phyloP scores from a whole-genome alignment of 352 stramenopile genomes.

The Phytophthora sojae region DNA sequence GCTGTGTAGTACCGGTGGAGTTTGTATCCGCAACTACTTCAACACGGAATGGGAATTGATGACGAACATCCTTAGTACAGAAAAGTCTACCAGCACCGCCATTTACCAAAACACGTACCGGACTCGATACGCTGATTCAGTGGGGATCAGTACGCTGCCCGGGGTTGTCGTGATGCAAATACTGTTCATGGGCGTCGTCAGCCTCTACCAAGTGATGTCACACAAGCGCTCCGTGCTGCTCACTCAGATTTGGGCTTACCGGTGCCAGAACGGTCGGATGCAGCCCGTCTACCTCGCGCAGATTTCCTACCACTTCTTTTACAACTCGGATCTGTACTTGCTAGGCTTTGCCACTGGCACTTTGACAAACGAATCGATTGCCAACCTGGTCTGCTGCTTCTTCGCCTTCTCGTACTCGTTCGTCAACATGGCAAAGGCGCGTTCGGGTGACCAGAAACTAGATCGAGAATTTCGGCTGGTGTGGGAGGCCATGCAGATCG shows the following conservation, averaged over 20 bases:
- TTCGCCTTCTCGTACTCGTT: constrained; percentile 29
- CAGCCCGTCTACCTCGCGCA: constrained; percentile 31
- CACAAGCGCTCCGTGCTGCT: constrained; percentile 34
- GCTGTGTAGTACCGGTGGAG: constrained; percentile 22
- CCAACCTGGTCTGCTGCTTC: constrained; percentile 33
- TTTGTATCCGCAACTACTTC: constrained; percentile 37
- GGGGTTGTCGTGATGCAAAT: constrained; percentile 35
- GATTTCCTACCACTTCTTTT: constrained; percentile 31
- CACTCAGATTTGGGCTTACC: constrained; percentile 40
- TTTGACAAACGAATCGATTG: constrained; percentile 24
- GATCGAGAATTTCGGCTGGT: constrained; percentile 26
- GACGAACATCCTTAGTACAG: constrained; percentile 1
- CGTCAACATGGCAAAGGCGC: constrained; percentile 23
- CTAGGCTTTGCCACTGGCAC: constrained; percentile 33
- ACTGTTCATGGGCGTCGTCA: constrained; percentile 27
- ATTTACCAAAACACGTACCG: constrained; percentile 33
- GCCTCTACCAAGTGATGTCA: constrained; percentile 38
- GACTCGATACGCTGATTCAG: constrained; percentile 25
- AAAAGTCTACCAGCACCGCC: constrained; percentile 5
- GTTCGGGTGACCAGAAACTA: constrained; percentile 23
- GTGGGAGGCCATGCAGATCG: constrained; percentile 29
- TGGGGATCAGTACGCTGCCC: constrained; percentile 23
- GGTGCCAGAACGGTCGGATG: constrained; percentile 33
- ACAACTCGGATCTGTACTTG: constrained; percentile 31
- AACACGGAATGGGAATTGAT: constrained; percentile 36